These are phyloP conservation scores for Carex littledalei DNA, from an alignment of 176 grass and related monocot species.

Conservation along the genomic window DNA sequence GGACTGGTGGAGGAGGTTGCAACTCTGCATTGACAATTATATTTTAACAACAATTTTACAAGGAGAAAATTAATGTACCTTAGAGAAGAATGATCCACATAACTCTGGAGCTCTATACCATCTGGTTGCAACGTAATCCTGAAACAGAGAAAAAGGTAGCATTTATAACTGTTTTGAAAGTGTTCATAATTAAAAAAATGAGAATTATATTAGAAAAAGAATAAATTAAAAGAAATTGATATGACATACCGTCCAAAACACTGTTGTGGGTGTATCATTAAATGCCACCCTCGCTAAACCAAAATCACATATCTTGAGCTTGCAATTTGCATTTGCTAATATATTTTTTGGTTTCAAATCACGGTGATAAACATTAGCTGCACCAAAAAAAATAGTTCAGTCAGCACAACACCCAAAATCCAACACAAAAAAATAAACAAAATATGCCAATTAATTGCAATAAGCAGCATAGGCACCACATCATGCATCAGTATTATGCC, in stretches of 20 bases:
- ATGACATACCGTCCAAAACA: constrained; percentile 94
- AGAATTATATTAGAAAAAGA: not conserved
- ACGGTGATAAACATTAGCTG: constrained; percentile 99
- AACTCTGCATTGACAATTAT: not conserved
- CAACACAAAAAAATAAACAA: not conserved
- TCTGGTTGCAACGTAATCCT: constrained; percentile 99
- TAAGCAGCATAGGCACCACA: not conserved
- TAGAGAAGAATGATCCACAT: constrained; percentile 94
- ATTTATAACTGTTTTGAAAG: not conserved
- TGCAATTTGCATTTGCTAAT: constrained; percentile 97
- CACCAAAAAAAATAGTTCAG: constrained; percentile 14
- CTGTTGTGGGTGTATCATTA: constrained; percentile 68
- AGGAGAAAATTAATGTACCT: constrained; percentile 44
- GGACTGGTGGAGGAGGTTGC: not conserved
- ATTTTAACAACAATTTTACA: constrained; percentile 19
- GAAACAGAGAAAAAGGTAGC: constrained; percentile 15
- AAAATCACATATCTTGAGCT: constrained; percentile 99
- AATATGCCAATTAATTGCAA: not conserved
- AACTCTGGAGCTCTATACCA: constrained; percentile 97
- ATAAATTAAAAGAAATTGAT: not conserved
- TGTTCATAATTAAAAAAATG: not conserved
- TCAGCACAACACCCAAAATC: not conserved
- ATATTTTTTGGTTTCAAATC: constrained; percentile 99
- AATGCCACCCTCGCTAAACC: constrained; percentile 97
- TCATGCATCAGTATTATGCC: not conserved